phyloP scores from a whole-genome alignment of 805 yeast genomes.

The Hemisphaericaspora nanyangensis region DNA sequence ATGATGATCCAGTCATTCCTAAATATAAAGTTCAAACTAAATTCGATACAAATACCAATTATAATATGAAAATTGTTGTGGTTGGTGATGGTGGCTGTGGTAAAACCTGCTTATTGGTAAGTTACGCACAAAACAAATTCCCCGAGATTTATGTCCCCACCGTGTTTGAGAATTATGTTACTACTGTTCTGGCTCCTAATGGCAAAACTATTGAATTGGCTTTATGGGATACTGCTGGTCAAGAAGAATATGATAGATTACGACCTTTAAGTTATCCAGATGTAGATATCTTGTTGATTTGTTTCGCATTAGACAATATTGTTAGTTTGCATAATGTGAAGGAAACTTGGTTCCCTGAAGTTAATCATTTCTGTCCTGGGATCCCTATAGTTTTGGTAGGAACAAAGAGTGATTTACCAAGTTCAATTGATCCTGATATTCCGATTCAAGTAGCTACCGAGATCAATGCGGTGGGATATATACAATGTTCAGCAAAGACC shows the following conservation, averaged over 20 bases:
- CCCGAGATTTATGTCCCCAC: slow-evolving; percentile 79
- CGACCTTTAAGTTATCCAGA: slow-evolving; percentile 80
- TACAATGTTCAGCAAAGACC: slow-evolving; percentile 76
- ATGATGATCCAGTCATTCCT: slow-evolving; percentile 37
- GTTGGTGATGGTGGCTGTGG: slow-evolving; percentile 93
- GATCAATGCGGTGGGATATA: slow-evolving; percentile 66
- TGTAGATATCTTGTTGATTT: slow-evolving; percentile 68
- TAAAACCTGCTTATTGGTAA: slow-evolving; percentile 71
- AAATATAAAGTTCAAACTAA: slow-evolving; percentile 25
- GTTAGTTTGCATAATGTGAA: slow-evolving; percentile 66
- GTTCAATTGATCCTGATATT: slow-evolving; percentile 37
- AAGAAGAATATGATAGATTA: slow-evolving; percentile 78
- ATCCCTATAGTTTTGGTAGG: slow-evolving; percentile 81
- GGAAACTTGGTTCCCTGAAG: slow-evolving; percentile 88
- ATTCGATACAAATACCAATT: slow-evolving; percentile 17
- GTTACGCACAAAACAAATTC: slow-evolving; percentile 66
- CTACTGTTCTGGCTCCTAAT: slow-evolving; percentile 60
- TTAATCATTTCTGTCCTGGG: slow-evolving; percentile 75
- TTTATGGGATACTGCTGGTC: slow-evolving; percentile 89
- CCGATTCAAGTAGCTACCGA: slow-evolving; percentile 53
- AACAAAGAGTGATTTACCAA: slow-evolving; percentile 62
- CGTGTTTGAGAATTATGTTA: slow-evolving; percentile 74
- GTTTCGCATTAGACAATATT: slow-evolving; percentile 65
- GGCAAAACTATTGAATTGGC: slow-evolving; percentile 78
- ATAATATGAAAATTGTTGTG: slow-evolving; percentile 59